phyloP scores from a whole-genome alignment of 108 stramenopile species.

The Thalassiosira profunda region DNA sequence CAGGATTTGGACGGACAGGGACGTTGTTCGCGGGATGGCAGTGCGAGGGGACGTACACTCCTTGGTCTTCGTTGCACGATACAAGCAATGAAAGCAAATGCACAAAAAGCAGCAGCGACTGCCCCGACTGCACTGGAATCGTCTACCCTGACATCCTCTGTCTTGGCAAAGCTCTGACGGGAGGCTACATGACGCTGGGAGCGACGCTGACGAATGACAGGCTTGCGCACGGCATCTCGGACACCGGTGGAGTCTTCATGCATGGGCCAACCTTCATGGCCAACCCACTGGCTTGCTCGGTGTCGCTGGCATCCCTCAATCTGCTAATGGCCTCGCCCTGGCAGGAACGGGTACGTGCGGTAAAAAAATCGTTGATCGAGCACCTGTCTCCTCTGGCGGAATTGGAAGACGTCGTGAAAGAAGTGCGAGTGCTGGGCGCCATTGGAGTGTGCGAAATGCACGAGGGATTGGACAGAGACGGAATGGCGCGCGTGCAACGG shows the following conservation, averaged over 20 bases:
- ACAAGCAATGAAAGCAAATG: constrained; percentile 8
- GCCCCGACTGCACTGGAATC: not conserved
- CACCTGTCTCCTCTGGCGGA: constrained; percentile 56
- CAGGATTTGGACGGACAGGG: constrained; percentile 92
- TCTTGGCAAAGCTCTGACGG: constrained; percentile 87
- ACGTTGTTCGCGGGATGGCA: constrained; percentile 84
- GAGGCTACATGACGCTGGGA: constrained; percentile 86
- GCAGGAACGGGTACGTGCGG: constrained; percentile 53
- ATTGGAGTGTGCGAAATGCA: constrained; percentile 89
- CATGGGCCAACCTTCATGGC: constrained; percentile 91
- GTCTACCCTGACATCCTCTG: constrained; percentile 84
- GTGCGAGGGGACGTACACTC: constrained; percentile 26
- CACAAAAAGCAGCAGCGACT: not conserved
- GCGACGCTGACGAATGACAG: constrained; percentile 70
- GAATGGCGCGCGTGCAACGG: constrained; percentile 60
- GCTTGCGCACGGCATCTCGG: constrained; percentile 70
- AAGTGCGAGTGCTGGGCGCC: constrained; percentile 88
- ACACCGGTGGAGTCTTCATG: constrained; percentile 68
- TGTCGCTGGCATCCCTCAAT: constrained; percentile 64
- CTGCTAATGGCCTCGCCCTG: constrained; percentile 60
- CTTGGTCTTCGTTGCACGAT: constrained; percentile 43
- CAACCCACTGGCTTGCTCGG: constrained; percentile 86
- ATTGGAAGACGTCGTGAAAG: constrained; percentile 57
- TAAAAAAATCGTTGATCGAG: constrained; percentile 53
- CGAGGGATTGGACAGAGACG: constrained; percentile 58